Conservation (phyloP, 345 rosid genomes). For the Eucalyptus decipiens region DNA sequence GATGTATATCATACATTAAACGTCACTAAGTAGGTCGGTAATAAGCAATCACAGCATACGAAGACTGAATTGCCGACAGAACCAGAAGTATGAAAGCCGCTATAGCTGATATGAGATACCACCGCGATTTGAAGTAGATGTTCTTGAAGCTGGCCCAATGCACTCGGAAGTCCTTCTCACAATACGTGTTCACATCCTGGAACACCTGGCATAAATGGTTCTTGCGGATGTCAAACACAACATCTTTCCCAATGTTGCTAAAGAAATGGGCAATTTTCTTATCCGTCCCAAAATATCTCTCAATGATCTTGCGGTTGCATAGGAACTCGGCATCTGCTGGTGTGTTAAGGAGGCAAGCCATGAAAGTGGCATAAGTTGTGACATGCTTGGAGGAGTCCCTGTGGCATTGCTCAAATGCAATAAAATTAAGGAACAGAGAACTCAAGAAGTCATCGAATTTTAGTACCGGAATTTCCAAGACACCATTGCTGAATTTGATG, state of each 20-base stretch:
- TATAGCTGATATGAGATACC: slow-evolving; percentile 63
- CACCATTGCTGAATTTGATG: slow-evolving; percentile 37
- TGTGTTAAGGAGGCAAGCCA: slow-evolving; percentile 53
- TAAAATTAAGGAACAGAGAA: slow-evolving; percentile 53
- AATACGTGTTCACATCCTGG: slow-evolving; percentile 39
- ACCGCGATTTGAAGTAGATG: slow-evolving; percentile 63
- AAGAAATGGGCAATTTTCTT: slow-evolving; percentile 41
- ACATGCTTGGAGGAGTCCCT: slow-evolving; percentile 36
- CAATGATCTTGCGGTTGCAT: slow-evolving; percentile 41
- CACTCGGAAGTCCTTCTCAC: slow-evolving; percentile 35
- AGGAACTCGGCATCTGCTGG: slow-evolving; percentile 48
- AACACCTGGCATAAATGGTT: slow-evolving; percentile 44
- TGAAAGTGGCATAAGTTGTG: slow-evolving; percentile 52
- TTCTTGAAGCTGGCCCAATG: slow-evolving; percentile 55
- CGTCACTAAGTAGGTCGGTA: background rate
- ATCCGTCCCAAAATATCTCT: slow-evolving; percentile 66
- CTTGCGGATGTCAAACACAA: slow-evolving; percentile 41
- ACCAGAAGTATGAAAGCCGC: slow-evolving; percentile 52
- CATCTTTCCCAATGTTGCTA: slow-evolving; percentile 58
- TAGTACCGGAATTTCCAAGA: slow-evolving; percentile 57
- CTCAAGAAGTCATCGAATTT: slow-evolving; percentile 61
- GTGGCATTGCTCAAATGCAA: slow-evolving; percentile 79
- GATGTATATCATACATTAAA: background rate
- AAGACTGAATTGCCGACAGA: slow-evolving; percentile 43
- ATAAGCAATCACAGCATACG: slow-evolving; percentile 14